Evolutionary conservation across 2,329 filamentous ascomycete genomes (phyloP).

Genomic region (Parascedosporium putredinis): DNA sequence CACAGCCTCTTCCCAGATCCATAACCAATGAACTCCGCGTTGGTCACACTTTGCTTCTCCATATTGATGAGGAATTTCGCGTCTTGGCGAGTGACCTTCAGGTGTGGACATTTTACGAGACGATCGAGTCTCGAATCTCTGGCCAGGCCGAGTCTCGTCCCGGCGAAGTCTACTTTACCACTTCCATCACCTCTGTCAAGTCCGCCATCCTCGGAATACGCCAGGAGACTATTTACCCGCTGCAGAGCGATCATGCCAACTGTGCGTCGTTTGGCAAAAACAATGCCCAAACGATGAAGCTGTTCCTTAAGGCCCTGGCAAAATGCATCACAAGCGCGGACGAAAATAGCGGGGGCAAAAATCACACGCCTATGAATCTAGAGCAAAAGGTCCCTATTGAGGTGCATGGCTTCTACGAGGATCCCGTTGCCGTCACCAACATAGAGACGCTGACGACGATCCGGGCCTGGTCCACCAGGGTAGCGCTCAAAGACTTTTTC

Average conservation of each 20-base stretch:
- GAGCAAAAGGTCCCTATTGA: constrained; percentile 46
- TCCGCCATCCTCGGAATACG: constrained; percentile 40
- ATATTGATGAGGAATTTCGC: constrained; percentile 44
- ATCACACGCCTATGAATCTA: constrained; percentile 36
- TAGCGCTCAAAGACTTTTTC: constrained; percentile 44
- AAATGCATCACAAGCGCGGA: constrained; percentile 23
- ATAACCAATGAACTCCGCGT: constrained; percentile 41
- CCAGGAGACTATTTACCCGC: constrained; percentile 39
- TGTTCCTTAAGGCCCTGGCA: constrained; percentile 26
- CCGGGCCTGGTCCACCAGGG: constrained; percentile 39
- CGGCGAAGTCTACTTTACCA: constrained; percentile 44
- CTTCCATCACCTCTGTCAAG: constrained; percentile 48
- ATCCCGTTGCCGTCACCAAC: constrained; percentile 24
- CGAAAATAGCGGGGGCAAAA: constrained; percentile 15
- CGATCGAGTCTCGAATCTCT: constrained; percentile 30
- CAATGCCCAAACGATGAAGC: constrained; percentile 36
- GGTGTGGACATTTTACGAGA: constrained; percentile 55
- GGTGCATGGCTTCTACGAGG: constrained; percentile 48
- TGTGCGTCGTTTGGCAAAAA: constrained; percentile 42
- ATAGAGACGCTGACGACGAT: constrained; percentile 22
- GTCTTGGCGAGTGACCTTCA: constrained; percentile 46
- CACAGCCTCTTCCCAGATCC: constrained; percentile 36
- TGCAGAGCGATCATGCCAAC: constrained; percentile 44
- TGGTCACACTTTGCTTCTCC: constrained; percentile 36
- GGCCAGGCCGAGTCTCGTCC: constrained; percentile 26